Evolutionary conservation across 2,329 filamentous ascomycete species (phyloP).

Genomic region (Emericellopsis atlantica): DNA sequence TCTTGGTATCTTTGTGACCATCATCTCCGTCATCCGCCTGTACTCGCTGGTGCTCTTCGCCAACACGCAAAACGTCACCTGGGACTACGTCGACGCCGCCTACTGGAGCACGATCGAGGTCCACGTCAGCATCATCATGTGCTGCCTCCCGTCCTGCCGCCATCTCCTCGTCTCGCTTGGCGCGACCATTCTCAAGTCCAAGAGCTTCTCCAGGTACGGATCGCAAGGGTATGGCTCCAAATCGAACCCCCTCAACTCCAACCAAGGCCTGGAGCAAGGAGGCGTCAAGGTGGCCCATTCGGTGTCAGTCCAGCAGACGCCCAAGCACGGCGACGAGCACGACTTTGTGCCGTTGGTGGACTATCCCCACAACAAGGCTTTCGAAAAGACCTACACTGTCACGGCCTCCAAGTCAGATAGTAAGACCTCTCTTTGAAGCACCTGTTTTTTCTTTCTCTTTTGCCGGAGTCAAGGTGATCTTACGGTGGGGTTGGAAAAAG

Average conservation of each 20-base stretch:
- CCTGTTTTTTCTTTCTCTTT: too few relatives aligned
- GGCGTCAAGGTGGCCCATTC: neutral
- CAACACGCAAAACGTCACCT: conserved; percentile 11
- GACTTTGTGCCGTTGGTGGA: conserved; percentile 5
- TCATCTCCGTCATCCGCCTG: conserved; percentile 24
- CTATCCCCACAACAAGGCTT: conserved; percentile 2
- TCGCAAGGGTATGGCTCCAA: conserved; percentile 1
- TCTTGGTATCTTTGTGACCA: conserved; percentile 29
- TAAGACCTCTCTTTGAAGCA: too few relatives aligned
- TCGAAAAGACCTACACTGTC: conserved; percentile 2
- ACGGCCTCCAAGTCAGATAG: neutral
- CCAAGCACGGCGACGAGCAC: conserved; percentile 4
- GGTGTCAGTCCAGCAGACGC: conserved; percentile 1
- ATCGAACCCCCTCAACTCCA: neutral
- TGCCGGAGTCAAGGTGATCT: too few relatives aligned
- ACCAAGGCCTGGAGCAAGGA: neutral
- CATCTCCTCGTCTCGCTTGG: conserved; percentile 10
- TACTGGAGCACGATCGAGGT: conserved; percentile 28
- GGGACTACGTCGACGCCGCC: conserved; percentile 16
- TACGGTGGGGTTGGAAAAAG: too few relatives aligned
- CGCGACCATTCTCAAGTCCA: conserved; percentile 1
- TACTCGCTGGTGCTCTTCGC: conserved; percentile 13
- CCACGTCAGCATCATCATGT: conserved; percentile 23
- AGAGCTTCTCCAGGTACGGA: neutral
- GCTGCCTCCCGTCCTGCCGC: conserved; percentile 23